These are phyloP conservation scores for Termitomyces sp. DNA, from an alignment of 768 basidiomycete species.

Conservation along the genomic window DNA sequence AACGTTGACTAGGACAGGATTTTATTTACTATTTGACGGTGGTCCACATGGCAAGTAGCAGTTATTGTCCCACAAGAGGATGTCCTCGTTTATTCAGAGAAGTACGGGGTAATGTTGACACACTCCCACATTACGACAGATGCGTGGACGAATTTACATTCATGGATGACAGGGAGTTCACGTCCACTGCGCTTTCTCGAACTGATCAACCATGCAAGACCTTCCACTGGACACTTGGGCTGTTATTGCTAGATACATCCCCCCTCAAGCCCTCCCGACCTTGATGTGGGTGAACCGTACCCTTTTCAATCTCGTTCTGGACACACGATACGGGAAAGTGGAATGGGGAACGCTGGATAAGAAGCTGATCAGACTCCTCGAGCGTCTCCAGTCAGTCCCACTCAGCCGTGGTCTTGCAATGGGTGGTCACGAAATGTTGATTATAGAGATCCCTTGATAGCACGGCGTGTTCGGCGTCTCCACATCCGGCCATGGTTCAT, in stretches of 20 bases:
- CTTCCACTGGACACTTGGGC: conserved; percentile 30
- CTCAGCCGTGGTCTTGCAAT: neutral
- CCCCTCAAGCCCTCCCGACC: conserved; percentile 3
- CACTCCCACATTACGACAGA: neutral
- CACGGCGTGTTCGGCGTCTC: conserved; percentile 25
- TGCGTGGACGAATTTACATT: neutral
- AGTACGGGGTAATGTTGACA: neutral
- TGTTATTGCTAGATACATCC: conserved; percentile 18
- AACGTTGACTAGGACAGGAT: neutral
- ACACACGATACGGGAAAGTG: conserved; percentile 24
- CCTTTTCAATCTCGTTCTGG: conserved; percentile 24
- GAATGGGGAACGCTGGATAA: conserved; percentile 26
- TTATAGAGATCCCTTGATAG: conserved; percentile 25
- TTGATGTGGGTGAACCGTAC: conserved; percentile 28
- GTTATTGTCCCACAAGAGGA: too few species aligned
- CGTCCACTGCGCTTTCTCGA: neutral
- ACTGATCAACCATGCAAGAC: conserved; percentile 7
- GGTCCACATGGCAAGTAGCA: neutral
- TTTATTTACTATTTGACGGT: neutral
- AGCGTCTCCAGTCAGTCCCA: conserved; percentile 23
- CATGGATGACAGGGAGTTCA: neutral
- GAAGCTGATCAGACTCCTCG: conserved; percentile 19
- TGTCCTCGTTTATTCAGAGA: neutral
- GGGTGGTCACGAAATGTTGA: neutral
- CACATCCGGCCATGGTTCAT: conserved; percentile 36